Base-by-base conservation (phyloP, 371 early-diverging fungal genomes). In the Circinella minor region DNA sequence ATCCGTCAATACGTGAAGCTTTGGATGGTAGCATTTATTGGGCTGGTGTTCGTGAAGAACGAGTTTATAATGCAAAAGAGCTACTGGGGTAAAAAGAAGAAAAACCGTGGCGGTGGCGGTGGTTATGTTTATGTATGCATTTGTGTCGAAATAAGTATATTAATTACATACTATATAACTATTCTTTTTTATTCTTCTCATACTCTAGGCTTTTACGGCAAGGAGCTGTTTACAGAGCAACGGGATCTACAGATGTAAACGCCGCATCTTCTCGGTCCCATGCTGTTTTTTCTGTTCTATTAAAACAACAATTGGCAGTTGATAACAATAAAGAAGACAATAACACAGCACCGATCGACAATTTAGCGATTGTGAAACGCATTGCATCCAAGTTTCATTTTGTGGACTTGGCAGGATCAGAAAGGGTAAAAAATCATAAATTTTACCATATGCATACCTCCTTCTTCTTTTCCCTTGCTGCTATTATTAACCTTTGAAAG, bases 341-440 rank as follows among this genome's bases (percentile, higher is more conserved):
- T 34, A 63, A 27, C 27, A 47, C 46, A 10, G 20, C 63, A 49
- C 14, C 34, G 9, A 20, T 63, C 36, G 48, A 48, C 49, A 57
- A 11, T 20, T 14, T 34, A n/a, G 27, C 57, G 6, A 57, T 57
- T 7, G 27, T 9, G 27, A 66, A 72, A 37, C 78, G 75, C 14
- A 73, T 92, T 49, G 75, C 86, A 17, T 93, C 95, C 55, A 99
- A 99, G 81, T 96, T 98, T 74, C 95, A 98, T 76, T 99, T 99
- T 89, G 99, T 99, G 47, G 99, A 99, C 86, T 82, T 99, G 74
- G 99, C 99, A 46, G 99, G 99, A n/a, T 95, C 95, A 48, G 99
- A 99, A 81, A 90, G 99, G 66, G 87, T 88, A 83, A 66, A 46
- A 18, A 18, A 34, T 59, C n/a, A 39, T 36, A 43, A 1, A 43